A percentile compares a stretch with the other conserved stretches of the same genome.
phyloP scores from a whole-genome alignment of 179 eudicot species.

The Drosera spatulata region DNA sequence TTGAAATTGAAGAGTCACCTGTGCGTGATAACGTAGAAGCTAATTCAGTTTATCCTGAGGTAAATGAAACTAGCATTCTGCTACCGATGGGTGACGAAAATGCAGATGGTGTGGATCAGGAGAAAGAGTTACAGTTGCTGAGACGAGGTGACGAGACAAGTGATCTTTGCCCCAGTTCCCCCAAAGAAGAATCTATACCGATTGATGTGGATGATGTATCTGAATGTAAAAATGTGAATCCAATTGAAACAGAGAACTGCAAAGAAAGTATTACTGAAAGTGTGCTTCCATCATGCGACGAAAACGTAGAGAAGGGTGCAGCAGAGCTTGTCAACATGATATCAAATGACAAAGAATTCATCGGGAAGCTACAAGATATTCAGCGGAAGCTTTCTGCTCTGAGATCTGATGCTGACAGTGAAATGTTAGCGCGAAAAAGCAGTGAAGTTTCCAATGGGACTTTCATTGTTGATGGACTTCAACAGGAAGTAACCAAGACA shows the following conservation, averaged over 20 bases:
- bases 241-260: conserved; percentile 6
- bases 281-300: conserved; percentile 9
- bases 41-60: conserved; percentile 8
- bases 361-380: conserved; percentile 15
- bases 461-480: conserved; percentile 9
- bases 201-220: conserved; percentile 6
- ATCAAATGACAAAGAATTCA: conserved; percentile 6
- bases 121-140: background rate
- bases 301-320: conserved; percentile 14
- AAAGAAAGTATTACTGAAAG: conserved; percentile 7
- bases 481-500: conserved; percentile 11
- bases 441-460: conserved; percentile 7
- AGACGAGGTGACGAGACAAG: conserved; percentile 6
- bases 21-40: conserved; percentile 4
- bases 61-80: conserved; percentile 13
- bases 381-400: conserved; percentile 18
- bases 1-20: conserved; percentile 14
- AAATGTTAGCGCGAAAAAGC: conserved; percentile 4
- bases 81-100: conserved; percentile 7
- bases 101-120: conserved; percentile 7
- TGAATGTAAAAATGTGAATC: conserved; percentile 13
- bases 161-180: conserved; percentile 2
- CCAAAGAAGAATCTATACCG: conserved; percentile 8
- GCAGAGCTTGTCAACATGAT: conserved; percentile 9
- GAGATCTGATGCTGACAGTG: conserved; percentile 8